Evolutionary conservation across 768 basidiomycete species (phyloP).

Genomic region (Hypholoma fasciculare): DNA sequence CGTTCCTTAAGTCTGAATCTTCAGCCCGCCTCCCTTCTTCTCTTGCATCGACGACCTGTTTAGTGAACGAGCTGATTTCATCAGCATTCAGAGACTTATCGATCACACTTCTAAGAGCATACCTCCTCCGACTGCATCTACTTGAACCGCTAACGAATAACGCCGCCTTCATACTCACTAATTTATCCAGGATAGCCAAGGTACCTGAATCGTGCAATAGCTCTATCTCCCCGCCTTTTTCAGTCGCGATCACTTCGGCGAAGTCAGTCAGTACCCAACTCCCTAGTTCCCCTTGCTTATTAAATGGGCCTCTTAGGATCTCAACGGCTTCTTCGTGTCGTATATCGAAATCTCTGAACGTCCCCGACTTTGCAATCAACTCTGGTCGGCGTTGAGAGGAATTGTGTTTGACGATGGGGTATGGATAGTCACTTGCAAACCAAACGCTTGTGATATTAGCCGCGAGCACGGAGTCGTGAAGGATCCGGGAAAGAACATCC

Average conservation of each 20-base stretch:
- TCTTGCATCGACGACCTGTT: slow-evolving; percentile 48
- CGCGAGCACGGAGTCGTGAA: slow-evolving; percentile 24
- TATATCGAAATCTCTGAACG: slow-evolving; percentile 41
- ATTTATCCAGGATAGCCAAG: slow-evolving; percentile 56
- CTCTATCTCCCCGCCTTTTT: slow-evolving; percentile 23
- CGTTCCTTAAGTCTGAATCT: slow-evolving; percentile 30
- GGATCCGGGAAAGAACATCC: slow-evolving; percentile 36
- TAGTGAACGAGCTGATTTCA: slow-evolving; percentile 49
- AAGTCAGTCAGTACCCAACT: slow-evolving; percentile 45
- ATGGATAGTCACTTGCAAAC: slow-evolving; percentile 59
- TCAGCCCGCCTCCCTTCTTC: slow-evolving; percentile 19
- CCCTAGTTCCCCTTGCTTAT: slow-evolving; percentile 35
- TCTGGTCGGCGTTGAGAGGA: slow-evolving; percentile 8
- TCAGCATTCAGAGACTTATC: slow-evolving; percentile 6
- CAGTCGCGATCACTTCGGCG: slow-evolving; percentile 27
- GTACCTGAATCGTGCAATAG: slow-evolving; percentile 49
- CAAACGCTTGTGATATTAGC: slow-evolving; percentile 43
- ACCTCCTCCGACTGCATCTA: slow-evolving; percentile 51
- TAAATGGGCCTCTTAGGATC: slow-evolving; percentile 44
- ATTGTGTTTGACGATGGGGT: slow-evolving; percentile 19
- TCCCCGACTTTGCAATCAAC: slow-evolving; percentile 36
- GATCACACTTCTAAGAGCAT: background rate
- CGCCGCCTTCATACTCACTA: slow-evolving; percentile 46
- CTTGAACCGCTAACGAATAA: slow-evolving; percentile 51
- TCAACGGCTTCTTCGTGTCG: slow-evolving; percentile 47